Percentiles rank a stretch among this genome's conserved stretches.
Evolutionary conservation across 73 alveolate genomes (phyloP).

Genomic region (Paramecium caudatum): DNA sequence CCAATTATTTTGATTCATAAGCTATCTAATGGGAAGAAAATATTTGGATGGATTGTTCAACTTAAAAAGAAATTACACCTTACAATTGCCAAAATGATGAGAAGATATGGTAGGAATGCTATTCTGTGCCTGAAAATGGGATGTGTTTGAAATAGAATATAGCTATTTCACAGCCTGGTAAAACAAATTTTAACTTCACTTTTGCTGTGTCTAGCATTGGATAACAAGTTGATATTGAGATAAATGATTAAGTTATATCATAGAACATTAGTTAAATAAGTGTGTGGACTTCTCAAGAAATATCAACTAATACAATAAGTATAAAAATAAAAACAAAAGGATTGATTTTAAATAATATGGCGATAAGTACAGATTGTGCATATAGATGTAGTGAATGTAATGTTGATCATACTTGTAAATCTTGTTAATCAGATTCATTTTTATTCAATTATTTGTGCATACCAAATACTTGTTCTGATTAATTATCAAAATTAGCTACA

Average conservation of each 20-base stretch:
- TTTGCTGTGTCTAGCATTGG: background rate
- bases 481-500: background rate
- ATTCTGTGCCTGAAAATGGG: background rate
- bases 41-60: background rate
- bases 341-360: background rate
- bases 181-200: background rate
- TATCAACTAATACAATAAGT: background rate
- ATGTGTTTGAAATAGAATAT: background rate
- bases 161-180: background rate
- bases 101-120: background rate
- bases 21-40: slow-evolving; percentile 3
- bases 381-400: background rate
- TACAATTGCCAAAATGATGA: background rate
- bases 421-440: background rate
- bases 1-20: background rate
- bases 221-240: background rate
- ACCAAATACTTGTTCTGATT: background rate
- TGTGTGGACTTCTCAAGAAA: background rate
- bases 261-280: background rate
- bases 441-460: background rate
- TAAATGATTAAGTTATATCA: background rate
- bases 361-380: background rate
- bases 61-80: background rate
- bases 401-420: background rate
- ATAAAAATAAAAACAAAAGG: background rate